Base-by-base conservation (phyloP, 108 stramenopile genomes). In the Stephanodiscus triporus region DNA sequence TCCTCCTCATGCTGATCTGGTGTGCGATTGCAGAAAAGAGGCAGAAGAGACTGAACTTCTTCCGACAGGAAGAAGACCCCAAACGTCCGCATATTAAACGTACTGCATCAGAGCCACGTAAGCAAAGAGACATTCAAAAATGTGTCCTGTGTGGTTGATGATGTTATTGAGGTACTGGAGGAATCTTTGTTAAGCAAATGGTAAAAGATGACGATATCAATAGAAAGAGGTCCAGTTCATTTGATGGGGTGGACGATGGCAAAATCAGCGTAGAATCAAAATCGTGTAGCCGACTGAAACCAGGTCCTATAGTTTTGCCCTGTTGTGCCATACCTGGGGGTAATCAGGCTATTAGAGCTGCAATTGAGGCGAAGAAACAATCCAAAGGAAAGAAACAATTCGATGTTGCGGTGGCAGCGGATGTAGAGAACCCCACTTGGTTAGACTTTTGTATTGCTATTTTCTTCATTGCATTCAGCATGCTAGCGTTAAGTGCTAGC, bases 31-130 rank as follows among this genome's bases (percentile, higher is more conserved):
- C 93, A 11, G 43, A 55, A 7, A 51, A 80, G 66, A 90, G 93
- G 20, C 81, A 85, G 59, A 34, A 51, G 9, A 77, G 57, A 11
- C 65, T 94, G 45, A 74, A 77, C 10, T 22, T 70, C 20, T 88
- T 90, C 64, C 67, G 75, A 19, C 72, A 75, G 26, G 78, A 86
- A n/a, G 72, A 89, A 67, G 89, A 87, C 19, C 47, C 86, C 24
- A 89, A 91, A 67, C 86, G 83, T 53, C 93, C 93, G 1, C 92
- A 93, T 60, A 84, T 90, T 13, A 86, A 82, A 54, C 89, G 92
- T 23, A 76, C 91, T 32, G 92, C 90, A 49, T 88, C 83, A 59
- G 75, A 22, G 32, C 63, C 70, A 50, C 66, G 14, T 54, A 29
- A 63, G 8, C 27, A 9, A 9, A 48, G n/a, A 24, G 29, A 54